These are phyloP conservation scores for Antitrichia curtipendula DNA, from an alignment of 225 moss, liverwort and hornwort genomes.

Conservation along the genomic window DNA sequence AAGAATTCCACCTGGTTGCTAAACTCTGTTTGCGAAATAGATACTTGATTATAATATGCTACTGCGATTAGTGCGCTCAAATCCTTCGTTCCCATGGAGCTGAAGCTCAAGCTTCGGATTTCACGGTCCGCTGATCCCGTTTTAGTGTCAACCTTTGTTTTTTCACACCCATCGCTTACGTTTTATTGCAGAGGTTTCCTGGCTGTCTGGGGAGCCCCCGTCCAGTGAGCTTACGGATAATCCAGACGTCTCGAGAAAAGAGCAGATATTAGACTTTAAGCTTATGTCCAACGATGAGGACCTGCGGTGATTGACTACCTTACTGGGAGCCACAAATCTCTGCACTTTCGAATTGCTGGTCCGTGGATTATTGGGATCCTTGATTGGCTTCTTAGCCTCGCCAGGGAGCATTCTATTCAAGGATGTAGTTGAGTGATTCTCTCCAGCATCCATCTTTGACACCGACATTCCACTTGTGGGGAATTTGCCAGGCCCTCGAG, in stretches of 20 bases:
- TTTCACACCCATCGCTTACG: slow-evolving; percentile 21
- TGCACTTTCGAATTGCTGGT: neutral
- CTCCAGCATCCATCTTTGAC: neutral
- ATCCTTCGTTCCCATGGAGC: neutral
- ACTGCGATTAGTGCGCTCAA: neutral
- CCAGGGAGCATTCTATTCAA: neutral
- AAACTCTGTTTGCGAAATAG: neutral
- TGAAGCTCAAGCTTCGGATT: neutral
- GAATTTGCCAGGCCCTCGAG: neutral
- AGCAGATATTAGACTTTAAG: neutral
- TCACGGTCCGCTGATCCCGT: neutral
- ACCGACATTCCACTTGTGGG: neutral
- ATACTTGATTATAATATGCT: neutral
- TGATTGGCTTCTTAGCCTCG: neutral
- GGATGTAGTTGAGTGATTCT: neutral
- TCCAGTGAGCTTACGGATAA: neutral
- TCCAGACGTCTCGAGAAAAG: neutral
- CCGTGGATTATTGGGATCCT: neutral
- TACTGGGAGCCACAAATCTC: neutral
- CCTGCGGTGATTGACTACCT: neutral
- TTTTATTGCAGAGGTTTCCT: slow-evolving; percentile 4
- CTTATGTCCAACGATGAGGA: slow-evolving; percentile 7
- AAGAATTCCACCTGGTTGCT: neutral
- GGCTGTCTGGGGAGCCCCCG: neutral
- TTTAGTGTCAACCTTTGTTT: neutral